Evolutionary conservation across 257 asterid genomes (phyloP).

Genomic region (Gentiana straminea): DNA sequence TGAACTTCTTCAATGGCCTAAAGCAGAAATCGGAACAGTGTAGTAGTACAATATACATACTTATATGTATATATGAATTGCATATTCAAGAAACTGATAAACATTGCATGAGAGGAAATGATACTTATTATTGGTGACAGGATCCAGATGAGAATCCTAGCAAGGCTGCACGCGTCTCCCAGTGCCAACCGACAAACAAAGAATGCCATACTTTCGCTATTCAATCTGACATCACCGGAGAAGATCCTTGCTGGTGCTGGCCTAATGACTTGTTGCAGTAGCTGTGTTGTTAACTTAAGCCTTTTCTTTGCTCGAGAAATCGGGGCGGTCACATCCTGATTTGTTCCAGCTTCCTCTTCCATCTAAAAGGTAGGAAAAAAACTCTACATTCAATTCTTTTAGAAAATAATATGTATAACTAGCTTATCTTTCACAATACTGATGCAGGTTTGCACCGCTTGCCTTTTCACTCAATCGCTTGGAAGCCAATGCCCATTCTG

Average conservation of each 20-base stretch:
- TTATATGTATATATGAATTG: not conserved
- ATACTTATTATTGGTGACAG: slow-evolving; percentile 29
- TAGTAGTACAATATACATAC: slow-evolving; percentile 7
- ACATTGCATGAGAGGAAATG: slow-evolving; percentile 9
- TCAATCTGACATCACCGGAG: slow-evolving; percentile 37
- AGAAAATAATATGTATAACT: too few species aligned
- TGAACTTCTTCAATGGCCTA: slow-evolving; percentile 33
- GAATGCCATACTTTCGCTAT: slow-evolving; percentile 40
- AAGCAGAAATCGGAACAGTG: not conserved
- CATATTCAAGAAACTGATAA: not conserved
- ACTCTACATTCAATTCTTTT: too few species aligned
- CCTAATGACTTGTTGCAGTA: slow-evolving; percentile 53
- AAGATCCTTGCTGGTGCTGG: slow-evolving; percentile 40
- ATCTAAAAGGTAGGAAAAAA: slow-evolving; percentile 21
- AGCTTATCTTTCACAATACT: not conserved
- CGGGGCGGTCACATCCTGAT: slow-evolving; percentile 28
- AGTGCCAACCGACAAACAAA: slow-evolving; percentile 50
- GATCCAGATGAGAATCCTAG: slow-evolving; percentile 12
- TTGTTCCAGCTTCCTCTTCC: slow-evolving; percentile 24
- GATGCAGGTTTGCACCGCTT: slow-evolving; percentile 3
- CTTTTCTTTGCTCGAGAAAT: slow-evolving; percentile 48
- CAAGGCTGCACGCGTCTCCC: slow-evolving; percentile 62
- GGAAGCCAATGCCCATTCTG: slow-evolving; percentile 50
- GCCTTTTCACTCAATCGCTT: slow-evolving; percentile 48
- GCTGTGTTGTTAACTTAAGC: slow-evolving; percentile 45